Evolutionary conservation across 495 filamentous ascomycete species (phyloP), one percentile per base, ranked within the genome.

Genomic region (Peziza echinospora): DNA sequence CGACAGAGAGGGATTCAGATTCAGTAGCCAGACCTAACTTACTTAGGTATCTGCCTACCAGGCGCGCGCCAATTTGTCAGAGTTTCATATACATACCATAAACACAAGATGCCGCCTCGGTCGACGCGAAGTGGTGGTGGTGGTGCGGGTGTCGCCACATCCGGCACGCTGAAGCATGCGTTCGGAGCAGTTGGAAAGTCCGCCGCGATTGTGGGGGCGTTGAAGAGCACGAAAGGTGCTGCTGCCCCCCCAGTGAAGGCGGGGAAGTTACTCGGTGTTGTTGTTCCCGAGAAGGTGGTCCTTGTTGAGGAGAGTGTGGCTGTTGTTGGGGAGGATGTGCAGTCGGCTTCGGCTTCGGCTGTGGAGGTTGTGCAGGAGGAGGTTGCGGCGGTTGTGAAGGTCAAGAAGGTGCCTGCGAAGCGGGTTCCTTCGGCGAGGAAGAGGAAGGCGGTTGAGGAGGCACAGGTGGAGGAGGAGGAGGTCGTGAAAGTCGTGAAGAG

Each of bases 371-470:
- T 43, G 41, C 1, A 5, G 1, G 22, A 21, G 41, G 11, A 5
- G 13, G 3, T 24, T 43, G 22, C 22, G 41, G 21, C 11, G 41
- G 41, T 3, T 24, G 41, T 70, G 5, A 65, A 65, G 57, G 73
- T 76, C 52, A 62, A 72, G 21, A 61, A 60, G 46, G 69, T 76
- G 49, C 65, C 67, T 1, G 42, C 47, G 0, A 69, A 65, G 0
- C 57, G 64, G 21, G 64, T 61, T 30, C 66, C 67, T 47, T 67
- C 65, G 0, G 50, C 53, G 8, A 57, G 28, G 24, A 54, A 57
- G 45, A 53, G 51, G 34, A 51, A 48, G 9, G 24, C n/a, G n/a
- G n/a, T n/a, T n/a, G 28, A 9, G 28, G 9, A 37, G 28, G 28
- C 28, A n/a, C 9, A 37, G n/a, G 28, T 13, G 11, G 41, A n/a